phyloP scores from a whole-genome alignment of 108 stramenopile species.

The Conticribra guillardii region DNA sequence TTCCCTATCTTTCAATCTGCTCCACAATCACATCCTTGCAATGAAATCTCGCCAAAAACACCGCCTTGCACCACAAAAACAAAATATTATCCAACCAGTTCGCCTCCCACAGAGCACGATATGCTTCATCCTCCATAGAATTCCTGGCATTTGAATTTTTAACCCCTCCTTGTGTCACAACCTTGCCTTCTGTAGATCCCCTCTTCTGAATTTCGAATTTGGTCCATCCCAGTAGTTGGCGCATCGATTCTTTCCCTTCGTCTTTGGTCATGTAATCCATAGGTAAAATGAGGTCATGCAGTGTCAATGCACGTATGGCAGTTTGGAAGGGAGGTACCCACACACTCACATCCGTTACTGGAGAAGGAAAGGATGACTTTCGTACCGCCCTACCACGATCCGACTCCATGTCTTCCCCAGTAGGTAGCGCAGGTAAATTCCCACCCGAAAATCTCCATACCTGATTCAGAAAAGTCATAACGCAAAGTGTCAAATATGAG shows the following conservation, averaged over 20 bases:
- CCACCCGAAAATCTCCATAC: conserved; percentile 57
- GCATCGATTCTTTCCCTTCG: conserved; percentile 13
- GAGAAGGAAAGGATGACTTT: background rate
- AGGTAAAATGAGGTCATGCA: conserved; percentile 39
- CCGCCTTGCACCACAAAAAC: conserved; percentile 46
- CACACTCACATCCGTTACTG: conserved; percentile 6
- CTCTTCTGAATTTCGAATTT: conserved; percentile 19
- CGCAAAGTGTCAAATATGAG: too few species aligned
- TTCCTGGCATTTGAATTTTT: conserved; percentile 37
- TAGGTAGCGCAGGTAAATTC: background rate
- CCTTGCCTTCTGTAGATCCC: conserved; percentile 16
- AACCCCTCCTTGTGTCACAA: conserved; percentile 45
- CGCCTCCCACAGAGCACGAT: conserved; percentile 36
- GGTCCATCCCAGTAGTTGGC: conserved; percentile 35
- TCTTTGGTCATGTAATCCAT: conserved; percentile 48
- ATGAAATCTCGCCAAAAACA: conserved; percentile 46
- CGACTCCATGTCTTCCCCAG: background rate
- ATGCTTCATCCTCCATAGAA: conserved; percentile 35
- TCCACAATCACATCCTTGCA: too few species aligned
- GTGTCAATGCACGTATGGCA: conserved; percentile 36
- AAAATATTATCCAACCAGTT: conserved; percentile 57
- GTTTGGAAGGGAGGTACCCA: conserved; percentile 32
- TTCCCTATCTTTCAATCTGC: too few species aligned
- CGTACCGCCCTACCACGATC: background rate
- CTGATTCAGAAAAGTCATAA: too few species aligned